Evolutionary conservation across 192 early-diverging fungal genomes (phyloP).

Genomic region (Coemansia sp.): DNA sequence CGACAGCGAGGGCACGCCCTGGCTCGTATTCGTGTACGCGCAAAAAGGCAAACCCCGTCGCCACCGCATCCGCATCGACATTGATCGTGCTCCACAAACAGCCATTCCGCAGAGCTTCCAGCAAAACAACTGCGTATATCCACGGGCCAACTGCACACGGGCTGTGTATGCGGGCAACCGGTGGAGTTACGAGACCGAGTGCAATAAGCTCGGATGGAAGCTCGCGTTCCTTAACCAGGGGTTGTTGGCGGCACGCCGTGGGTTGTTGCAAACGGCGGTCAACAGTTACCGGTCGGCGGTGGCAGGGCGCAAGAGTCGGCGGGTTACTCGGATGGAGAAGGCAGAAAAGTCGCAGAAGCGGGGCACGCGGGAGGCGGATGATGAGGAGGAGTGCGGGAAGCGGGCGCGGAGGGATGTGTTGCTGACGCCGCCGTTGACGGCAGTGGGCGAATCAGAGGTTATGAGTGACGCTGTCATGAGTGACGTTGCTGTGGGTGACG

Average conservation of each 20-base stretch:
- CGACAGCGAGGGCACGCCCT: slow-evolving; percentile 29
- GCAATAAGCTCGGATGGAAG: slow-evolving; percentile 84
- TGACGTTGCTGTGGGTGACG: too few relatives aligned
- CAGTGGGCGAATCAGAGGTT: not conserved
- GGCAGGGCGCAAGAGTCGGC: slow-evolving; percentile 68
- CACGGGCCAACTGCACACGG: slow-evolving; percentile 67
- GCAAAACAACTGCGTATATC: slow-evolving; percentile 79
- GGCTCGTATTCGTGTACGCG: slow-evolving; percentile 46
- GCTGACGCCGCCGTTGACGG: slow-evolving; percentile 8
- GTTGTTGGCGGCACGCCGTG: slow-evolving; percentile 65
- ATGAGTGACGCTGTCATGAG: not conserved
- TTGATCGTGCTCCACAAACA: slow-evolving; percentile 56
- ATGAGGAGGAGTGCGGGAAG: slow-evolving; percentile 2
- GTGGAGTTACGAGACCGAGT: slow-evolving; percentile 81
- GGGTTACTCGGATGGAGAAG: slow-evolving; percentile 75
- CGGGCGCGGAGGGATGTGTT: slow-evolving; percentile 2
- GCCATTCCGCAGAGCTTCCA: slow-evolving; percentile 63
- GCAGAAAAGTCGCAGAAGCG: slow-evolving; percentile 19
- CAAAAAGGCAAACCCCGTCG: slow-evolving; percentile 62
- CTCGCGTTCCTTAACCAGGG: slow-evolving; percentile 74
- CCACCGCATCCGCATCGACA: slow-evolving; percentile 72
- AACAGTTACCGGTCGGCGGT: slow-evolving; percentile 75
- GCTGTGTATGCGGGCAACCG: slow-evolving; percentile 75
- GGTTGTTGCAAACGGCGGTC: slow-evolving; percentile 81
- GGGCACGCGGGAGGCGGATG: not conserved